Evolutionary conservation across 306 rosid species (phyloP).

Genomic region (Inga leiocalycina): DNA sequence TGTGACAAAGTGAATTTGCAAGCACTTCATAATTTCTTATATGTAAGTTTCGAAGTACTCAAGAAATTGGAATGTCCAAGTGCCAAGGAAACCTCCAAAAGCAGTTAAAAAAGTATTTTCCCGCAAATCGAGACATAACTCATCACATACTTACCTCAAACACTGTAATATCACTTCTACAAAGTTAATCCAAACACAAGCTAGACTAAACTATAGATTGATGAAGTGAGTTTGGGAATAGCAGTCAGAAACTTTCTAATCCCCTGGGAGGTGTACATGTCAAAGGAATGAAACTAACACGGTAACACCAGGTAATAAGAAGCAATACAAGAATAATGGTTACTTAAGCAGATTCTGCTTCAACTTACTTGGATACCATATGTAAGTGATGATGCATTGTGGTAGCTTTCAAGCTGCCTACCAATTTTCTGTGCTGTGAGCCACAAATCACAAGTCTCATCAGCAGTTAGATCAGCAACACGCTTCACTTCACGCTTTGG

Average conservation of each 20-base stretch:
- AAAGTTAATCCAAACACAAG: no score
- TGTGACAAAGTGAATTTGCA: neutral
- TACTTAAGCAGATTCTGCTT: neutral
- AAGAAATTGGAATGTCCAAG: neutral
- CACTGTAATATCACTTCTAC: no score
- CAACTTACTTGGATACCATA: conserved; percentile 75
- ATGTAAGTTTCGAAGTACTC: neutral
- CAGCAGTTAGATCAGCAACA: conserved; percentile 72
- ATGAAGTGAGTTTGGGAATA: neutral
- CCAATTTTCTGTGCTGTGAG: conserved; percentile 81
- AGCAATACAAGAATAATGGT: neutral
- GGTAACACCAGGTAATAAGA: neutral
- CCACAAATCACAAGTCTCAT: conserved; percentile 82
- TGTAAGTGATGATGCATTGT: conserved; percentile 82
- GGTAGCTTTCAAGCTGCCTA: conserved; percentile 70
- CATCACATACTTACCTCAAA: no score
- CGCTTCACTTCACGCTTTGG: conserved; percentile 94
- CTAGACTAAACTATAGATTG: neutral
- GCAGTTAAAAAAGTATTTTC: no score
- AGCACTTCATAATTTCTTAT: neutral
- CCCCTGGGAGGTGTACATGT: neutral
- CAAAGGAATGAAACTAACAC: neutral
- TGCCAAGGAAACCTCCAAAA: neutral
- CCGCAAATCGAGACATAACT: no score
- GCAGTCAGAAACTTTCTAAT: neutral